A percentile compares a stretch with the other conserved stretches of the same genome.
Conservation (phyloP, 495 filamentous ascomycete species). For the Talaromyces adpressus region DNA sequence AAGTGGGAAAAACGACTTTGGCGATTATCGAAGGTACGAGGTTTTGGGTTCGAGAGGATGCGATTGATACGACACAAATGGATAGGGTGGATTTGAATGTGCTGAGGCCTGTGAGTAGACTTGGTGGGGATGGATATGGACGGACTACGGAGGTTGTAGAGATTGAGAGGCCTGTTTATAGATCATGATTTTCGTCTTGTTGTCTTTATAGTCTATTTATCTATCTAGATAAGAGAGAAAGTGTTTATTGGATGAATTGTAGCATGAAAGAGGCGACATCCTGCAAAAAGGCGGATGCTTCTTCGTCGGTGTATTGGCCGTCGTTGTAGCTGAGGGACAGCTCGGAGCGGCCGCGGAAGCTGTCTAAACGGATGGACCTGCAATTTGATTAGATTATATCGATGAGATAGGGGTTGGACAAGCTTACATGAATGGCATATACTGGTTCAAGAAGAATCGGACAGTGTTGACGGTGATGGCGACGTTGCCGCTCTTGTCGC, state of each 20-base stretch:
- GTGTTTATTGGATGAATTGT: not conserved
- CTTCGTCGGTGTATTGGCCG: conserved; percentile 1
- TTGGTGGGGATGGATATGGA: conserved; percentile 83
- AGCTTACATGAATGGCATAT: conserved; percentile 4
- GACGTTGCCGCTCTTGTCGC: not conserved
- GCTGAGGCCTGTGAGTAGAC: conserved; percentile 65
- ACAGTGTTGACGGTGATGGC: not conserved
- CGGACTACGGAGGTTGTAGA: conserved; percentile 67
- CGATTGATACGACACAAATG: conserved; percentile 61
- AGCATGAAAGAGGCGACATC: not conserved
- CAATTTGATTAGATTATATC: not conserved
- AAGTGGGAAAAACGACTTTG: conserved; percentile 62
- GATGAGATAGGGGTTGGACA: not conserved
- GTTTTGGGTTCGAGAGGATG: conserved; percentile 90
- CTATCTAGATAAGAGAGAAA: not conserved
- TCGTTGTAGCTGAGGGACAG: conserved; percentile 5
- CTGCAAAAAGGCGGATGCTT: not conserved
- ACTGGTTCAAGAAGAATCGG: conserved; percentile 1
- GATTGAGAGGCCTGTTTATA: conserved; percentile 52
- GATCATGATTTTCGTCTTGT: not conserved
- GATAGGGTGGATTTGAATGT: conserved; percentile 63
- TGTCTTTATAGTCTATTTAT: not conserved
- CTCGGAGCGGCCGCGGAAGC: not conserved
- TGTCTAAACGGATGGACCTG: conserved; percentile 5
- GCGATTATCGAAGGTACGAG: conserved; percentile 76